These are phyloP conservation scores for Obelidium mucronatum DNA, from an alignment of 192 early-diverging fungal species.

Conservation along the genomic window DNA sequence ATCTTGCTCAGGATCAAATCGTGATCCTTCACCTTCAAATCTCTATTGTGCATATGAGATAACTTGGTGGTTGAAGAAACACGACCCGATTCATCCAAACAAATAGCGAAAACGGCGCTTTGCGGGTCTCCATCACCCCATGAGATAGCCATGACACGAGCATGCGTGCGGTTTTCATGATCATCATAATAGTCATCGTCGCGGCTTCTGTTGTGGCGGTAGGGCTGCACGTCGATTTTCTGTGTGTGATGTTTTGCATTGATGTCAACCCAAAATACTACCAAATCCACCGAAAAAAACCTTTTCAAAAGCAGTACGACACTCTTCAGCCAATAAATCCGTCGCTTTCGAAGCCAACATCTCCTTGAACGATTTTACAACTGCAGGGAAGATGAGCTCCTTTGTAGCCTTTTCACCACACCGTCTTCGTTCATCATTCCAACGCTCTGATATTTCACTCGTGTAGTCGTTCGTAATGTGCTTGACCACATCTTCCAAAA, in stretches of 20 bases:
- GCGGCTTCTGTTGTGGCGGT: constrained; percentile 50
- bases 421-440: constrained; percentile 80
- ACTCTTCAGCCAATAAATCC: constrained; percentile 71
- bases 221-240: constrained; percentile 74
- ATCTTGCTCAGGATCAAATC: constrained; percentile 63
- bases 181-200: constrained; percentile 48
- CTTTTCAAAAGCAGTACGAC: constrained; percentile 69
- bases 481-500: constrained; percentile 59
- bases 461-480: constrained; percentile 65
- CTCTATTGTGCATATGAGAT: constrained; percentile 47
- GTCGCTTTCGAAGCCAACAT: constrained; percentile 75
- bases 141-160: constrained; percentile 71
- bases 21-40: constrained; percentile 44
- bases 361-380: constrained; percentile 79
- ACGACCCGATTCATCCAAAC: constrained; percentile 79
- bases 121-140: constrained; percentile 74
- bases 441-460: constrained; percentile 69
- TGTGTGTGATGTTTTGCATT: constrained; percentile 21
- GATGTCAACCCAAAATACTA: not conserved
- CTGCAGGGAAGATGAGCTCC: constrained; percentile 74
- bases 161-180: constrained; percentile 47
- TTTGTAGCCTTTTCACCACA: constrained; percentile 65
- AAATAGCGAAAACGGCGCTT: constrained; percentile 66
- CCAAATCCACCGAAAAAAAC: constrained; percentile 4
- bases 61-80: constrained; percentile 70